phyloP scores from a whole-genome alignment of 768 basidiomycete species.

The Suillus lakei region DNA sequence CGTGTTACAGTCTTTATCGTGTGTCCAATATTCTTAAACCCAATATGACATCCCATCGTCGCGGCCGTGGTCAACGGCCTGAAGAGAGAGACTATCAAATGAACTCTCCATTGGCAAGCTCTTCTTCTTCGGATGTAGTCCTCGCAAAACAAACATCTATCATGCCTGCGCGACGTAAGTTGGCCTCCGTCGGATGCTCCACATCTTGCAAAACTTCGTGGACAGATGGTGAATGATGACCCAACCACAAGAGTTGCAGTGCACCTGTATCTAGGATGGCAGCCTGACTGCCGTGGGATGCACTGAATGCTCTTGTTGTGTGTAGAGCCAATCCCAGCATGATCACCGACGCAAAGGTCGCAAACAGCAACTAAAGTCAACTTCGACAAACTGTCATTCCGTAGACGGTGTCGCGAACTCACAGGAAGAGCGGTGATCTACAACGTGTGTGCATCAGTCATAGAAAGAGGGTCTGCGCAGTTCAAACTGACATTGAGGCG shows the following conservation, averaged over 20 bases:
- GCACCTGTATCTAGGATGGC: neutral
- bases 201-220: neutral
- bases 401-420: neutral
- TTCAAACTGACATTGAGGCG: neutral
- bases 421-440: conserved; percentile 9
- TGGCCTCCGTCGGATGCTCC: neutral
- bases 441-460: neutral
- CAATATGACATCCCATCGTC: neutral
- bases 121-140: neutral
- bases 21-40: neutral
- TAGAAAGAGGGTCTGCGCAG: neutral
- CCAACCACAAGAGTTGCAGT: conserved; percentile 7
- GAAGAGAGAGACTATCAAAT: neutral
- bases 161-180: conserved; percentile 8
- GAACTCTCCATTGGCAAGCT: neutral
- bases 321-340: conserved; percentile 3
- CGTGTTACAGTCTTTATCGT: neutral
- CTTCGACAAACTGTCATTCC: neutral
- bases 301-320: neutral
- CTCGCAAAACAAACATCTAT: conserved; percentile 7
- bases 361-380: conserved; percentile 2
- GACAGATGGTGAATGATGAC: neutral
- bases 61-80: neutral
- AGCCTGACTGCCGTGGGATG: neutral
- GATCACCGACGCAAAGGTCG: conserved; percentile 2